Evolutionary conservation across 2,329 filamentous ascomycete genomes (phyloP).

Genomic region (Venturia carpophila): DNA sequence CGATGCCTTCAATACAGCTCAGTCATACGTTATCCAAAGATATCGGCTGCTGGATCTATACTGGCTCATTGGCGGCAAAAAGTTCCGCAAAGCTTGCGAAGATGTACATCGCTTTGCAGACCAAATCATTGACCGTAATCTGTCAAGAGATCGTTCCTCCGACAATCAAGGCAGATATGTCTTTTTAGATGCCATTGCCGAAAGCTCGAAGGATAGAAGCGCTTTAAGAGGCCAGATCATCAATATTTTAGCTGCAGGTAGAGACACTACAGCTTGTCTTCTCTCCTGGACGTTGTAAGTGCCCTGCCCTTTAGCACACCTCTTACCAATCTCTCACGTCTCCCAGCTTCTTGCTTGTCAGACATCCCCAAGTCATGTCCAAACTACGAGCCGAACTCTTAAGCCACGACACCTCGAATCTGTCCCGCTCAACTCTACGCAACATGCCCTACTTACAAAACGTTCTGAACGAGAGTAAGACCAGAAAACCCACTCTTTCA

Average conservation of each 20-base stretch:
- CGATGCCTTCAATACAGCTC: constrained; percentile 70
- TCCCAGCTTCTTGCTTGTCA: constrained; percentile 48
- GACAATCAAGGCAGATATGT: constrained; percentile 68
- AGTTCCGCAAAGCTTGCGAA: constrained; percentile 57
- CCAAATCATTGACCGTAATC: constrained; percentile 66
- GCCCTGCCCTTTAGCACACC: neutral
- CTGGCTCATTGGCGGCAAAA: constrained; percentile 51
- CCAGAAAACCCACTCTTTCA: neutral
- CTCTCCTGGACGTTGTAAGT: constrained; percentile 70
- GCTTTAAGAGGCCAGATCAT: constrained; percentile 80
- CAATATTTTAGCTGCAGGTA: constrained; percentile 72
- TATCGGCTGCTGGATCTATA: constrained; percentile 55
- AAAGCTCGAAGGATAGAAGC: constrained; percentile 59
- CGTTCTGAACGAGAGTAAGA: constrained; percentile 51
- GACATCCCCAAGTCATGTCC: constrained; percentile 58
- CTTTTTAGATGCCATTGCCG: constrained; percentile 77
- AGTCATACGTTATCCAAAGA: constrained; percentile 52
- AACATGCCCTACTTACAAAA: constrained; percentile 75
- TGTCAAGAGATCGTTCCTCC: constrained; percentile 61
- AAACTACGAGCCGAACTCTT: constrained; percentile 67
- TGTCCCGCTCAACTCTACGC: constrained; percentile 61
- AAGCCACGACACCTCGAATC: constrained; percentile 35
- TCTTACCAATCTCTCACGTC: neutral
- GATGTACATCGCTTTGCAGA: constrained; percentile 69
- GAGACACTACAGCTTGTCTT: constrained; percentile 78